A percentile compares a stretch with the other conserved stretches of the same genome.
Evolutionary conservation across 2,329 filamentous ascomycete genomes (phyloP).

Genomic region (Pseudogymnoascus sp.): DNA sequence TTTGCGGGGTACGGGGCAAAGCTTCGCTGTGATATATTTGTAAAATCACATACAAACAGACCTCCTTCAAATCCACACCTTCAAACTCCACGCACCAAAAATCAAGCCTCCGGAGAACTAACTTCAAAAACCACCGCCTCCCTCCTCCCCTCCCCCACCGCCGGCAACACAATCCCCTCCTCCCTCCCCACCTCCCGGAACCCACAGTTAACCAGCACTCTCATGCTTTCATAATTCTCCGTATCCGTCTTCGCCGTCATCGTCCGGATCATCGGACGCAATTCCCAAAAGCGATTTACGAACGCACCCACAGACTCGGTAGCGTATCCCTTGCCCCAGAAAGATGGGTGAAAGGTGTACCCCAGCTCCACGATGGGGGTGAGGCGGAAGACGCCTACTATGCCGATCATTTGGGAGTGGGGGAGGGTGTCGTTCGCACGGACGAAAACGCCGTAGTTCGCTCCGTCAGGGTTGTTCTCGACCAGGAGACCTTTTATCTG

Average conservation of each 20-base stretch:
- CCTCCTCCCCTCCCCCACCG: neutral
- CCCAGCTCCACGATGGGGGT: conserved; percentile 10
- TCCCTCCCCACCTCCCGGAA: conserved; percentile 16
- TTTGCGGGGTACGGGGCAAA: neutral
- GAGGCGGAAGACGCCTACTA: conserved; percentile 6
- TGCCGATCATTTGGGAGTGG: neutral
- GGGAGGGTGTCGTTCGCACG: too few species aligned
- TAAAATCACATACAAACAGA: neutral
- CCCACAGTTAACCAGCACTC: conserved; percentile 24
- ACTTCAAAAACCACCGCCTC: neutral
- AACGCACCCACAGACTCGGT: conserved; percentile 12
- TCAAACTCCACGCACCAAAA: too few species aligned
- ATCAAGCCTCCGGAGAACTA: neutral
- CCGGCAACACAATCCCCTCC: conserved; percentile 1
- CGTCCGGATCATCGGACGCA: conserved; percentile 6
- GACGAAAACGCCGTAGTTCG: conserved; percentile 14
- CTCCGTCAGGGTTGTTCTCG: conserved; percentile 11
- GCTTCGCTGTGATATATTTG: neutral
- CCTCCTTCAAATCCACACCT: too few species aligned
- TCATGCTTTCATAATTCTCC: conserved; percentile 20
- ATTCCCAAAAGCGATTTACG: neutral
- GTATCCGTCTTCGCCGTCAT: conserved; percentile 21
- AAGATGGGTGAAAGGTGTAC: conserved; percentile 13
- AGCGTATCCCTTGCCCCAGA: conserved; percentile 15
- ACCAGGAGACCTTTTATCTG: conserved; percentile 12